phyloP scores from a whole-genome alignment of 345 rosid genomes.

The Eucalyptus regnans region DNA sequence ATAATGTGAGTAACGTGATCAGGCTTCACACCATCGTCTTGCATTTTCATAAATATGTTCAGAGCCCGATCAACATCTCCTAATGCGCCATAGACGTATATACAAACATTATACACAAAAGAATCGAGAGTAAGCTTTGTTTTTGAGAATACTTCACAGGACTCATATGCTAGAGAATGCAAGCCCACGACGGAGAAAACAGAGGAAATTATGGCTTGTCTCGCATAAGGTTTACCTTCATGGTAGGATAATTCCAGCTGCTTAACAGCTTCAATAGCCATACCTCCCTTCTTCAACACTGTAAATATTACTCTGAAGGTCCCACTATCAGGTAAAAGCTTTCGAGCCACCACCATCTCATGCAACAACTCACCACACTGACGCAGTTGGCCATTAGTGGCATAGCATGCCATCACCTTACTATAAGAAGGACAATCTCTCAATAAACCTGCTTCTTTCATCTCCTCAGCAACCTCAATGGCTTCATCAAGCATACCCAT shows the following conservation, averaged over 20 bases:
- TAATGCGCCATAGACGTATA: conserved; percentile 46
- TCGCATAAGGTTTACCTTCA: conserved; percentile 58
- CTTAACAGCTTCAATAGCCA: conserved; percentile 57
- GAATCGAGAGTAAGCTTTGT: conserved; percentile 26
- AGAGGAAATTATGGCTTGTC: conserved; percentile 43
- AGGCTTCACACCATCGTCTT: conserved; percentile 64
- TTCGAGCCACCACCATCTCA: conserved; percentile 59
- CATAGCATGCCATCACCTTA: conserved; percentile 68
- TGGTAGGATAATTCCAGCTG: conserved; percentile 60
- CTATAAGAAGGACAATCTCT: conserved; percentile 56
- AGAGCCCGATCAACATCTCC: conserved; percentile 62
- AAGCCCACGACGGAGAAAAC: conserved; percentile 65
- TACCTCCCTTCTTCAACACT: conserved; percentile 57
- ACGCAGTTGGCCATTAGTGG: conserved; percentile 50
- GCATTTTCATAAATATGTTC: conserved; percentile 64
- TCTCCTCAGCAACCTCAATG: conserved; percentile 73
- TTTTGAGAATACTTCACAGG: conserved; percentile 31
- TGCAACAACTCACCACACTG: conserved; percentile 61
- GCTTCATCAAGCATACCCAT: conserved; percentile 87
- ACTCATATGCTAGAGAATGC: conserved; percentile 39
- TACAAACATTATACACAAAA: conserved; percentile 59
- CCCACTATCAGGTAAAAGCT: conserved; percentile 50
- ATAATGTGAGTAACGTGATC: conserved; percentile 55
- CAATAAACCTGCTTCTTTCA: conserved; percentile 57
- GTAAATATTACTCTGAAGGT: conserved; percentile 60